These are phyloP conservation scores for Talaromyces sp. DNA, from an alignment of 2,329 filamentous ascomycete genomes.

Conservation along the genomic window DNA sequence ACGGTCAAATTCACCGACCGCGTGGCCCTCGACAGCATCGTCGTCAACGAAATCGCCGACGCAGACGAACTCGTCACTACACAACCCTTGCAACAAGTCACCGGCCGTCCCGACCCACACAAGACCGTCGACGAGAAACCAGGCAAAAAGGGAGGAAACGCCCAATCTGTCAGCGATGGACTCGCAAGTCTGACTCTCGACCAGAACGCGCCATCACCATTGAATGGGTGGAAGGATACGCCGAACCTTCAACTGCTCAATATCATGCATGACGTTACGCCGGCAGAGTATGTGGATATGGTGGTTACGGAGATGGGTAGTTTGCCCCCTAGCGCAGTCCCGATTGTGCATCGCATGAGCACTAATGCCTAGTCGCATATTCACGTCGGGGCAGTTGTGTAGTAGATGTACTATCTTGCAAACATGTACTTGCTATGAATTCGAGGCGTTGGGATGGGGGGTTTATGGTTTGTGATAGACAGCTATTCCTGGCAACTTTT, in stretches of 20 bases:
- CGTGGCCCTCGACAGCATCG: conserved; percentile 86
- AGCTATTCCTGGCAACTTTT: background rate
- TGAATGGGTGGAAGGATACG: conserved; percentile 59
- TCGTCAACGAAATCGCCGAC: conserved; percentile 87
- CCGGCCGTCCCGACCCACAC: conserved; percentile 31
- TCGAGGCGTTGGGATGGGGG: background rate
- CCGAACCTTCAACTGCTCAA: conserved; percentile 64
- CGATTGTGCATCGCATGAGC: conserved; percentile 65
- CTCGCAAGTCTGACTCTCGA: conserved; percentile 20
- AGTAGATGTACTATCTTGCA: background rate
- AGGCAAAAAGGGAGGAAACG: conserved; percentile 23
- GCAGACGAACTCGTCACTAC: conserved; percentile 60
- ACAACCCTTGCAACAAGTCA: conserved; percentile 33
- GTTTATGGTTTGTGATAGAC: conserved; percentile 1
- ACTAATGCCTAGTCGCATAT: no score
- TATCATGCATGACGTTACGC: conserved; percentile 89
- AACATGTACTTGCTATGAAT: conserved; percentile 7
- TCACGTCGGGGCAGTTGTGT: background rate
- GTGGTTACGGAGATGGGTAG: conserved; percentile 90
- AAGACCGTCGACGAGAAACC: conserved; percentile 25
- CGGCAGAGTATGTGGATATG: conserved; percentile 79
- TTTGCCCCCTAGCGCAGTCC: conserved; percentile 80
- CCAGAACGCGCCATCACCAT: conserved; percentile 31
- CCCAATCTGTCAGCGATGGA: conserved; percentile 7
- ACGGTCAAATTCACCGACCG: conserved; percentile 92